A percentile compares a stretch with the other conserved stretches of the same genome.
phyloP scores from a whole-genome alignment of 371 early-diverging fungal species.

The Syncephalastrum sp. region DNA sequence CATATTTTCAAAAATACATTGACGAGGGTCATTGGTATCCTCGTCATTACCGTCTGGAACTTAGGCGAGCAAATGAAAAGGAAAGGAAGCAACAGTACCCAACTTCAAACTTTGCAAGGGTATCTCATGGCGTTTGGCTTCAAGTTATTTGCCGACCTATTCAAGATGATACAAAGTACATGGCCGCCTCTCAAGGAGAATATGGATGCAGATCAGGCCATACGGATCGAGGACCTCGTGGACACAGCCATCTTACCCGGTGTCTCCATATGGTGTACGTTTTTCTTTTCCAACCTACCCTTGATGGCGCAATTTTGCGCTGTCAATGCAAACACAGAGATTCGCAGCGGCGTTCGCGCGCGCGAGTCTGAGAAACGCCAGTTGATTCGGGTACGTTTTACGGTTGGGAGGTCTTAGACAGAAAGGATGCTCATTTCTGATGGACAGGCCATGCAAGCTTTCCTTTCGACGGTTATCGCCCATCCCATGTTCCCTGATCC shows the following conservation, averaged over 20 bases:
- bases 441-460: slow-evolving; percentile 31
- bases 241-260: slow-evolving; percentile 33
- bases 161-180: slow-evolving; percentile 21
- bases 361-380: slow-evolving; percentile 20
- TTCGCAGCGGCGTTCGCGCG: not conserved
- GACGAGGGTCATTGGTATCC: slow-evolving; percentile 32
- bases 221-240: slow-evolving; percentile 15
- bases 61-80: slow-evolving; percentile 34
- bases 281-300: slow-evolving; percentile 24
- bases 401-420: too few species aligned
- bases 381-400: slow-evolving; percentile 21
- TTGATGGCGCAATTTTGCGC: slow-evolving; percentile 35
- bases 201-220: slow-evolving; percentile 10
- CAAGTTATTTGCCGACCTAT: slow-evolving; percentile 19
- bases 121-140: slow-evolving; percentile 32
- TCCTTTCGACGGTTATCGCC: slow-evolving; percentile 29
- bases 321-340: slow-evolving; percentile 13
- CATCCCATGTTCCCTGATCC: slow-evolving; percentile 45
- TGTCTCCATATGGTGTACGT: slow-evolving; percentile 47
- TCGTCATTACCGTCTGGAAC: slow-evolving; percentile 44
- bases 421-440: not conserved
- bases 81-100: slow-evolving; percentile 24
- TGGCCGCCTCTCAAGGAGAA: slow-evolving; percentile 15
- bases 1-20: slow-evolving; percentile 38
- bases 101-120: slow-evolving; percentile 30